phyloP scores from a whole-genome alignment of 768 basidiomycete species.

The Mycena metata region DNA sequence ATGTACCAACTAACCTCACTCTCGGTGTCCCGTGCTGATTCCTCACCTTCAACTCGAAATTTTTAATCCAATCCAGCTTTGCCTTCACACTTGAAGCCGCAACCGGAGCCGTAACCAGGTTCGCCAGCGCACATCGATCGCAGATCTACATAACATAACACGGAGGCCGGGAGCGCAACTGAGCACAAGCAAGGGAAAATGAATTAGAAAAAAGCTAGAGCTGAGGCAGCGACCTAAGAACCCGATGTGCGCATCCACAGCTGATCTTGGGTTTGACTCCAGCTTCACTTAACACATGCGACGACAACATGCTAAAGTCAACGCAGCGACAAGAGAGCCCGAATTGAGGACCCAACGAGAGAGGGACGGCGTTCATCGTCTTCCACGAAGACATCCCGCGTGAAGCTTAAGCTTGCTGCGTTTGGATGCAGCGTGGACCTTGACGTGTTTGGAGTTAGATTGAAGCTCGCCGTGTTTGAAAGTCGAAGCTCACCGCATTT shows the following conservation, averaged over 20 bases:
- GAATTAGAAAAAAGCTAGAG: slow-evolving; percentile 1
- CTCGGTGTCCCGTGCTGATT: no score
- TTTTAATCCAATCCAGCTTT: no score
- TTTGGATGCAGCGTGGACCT: neutral
- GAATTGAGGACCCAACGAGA: slow-evolving; percentile 7
- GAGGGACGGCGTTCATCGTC: slow-evolving; percentile 5
- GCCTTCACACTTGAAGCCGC: no score
- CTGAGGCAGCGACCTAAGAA: neutral
- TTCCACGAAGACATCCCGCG: slow-evolving; percentile 6
- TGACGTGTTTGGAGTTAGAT: slow-evolving; percentile 10
- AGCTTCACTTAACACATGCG: slow-evolving; percentile 9
- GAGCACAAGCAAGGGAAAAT: no score
- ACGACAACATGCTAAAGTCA: slow-evolving; percentile 2
- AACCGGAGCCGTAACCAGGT: no score
- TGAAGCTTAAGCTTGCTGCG: neutral
- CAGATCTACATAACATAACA: no score
- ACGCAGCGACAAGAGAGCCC: neutral
- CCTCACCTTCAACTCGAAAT: no score
- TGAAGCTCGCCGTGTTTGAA: slow-evolving; percentile 6
- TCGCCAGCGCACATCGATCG: no score
- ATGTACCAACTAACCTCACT: no score
- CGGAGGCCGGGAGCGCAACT: no score
- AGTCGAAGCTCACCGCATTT: slow-evolving; percentile 8
- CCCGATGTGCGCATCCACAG: slow-evolving; percentile 1
- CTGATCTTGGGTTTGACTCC: slow-evolving; percentile 2